Conservation (phyloP, 176 grass and related monocot species). For the Ananas comosus region DNA sequence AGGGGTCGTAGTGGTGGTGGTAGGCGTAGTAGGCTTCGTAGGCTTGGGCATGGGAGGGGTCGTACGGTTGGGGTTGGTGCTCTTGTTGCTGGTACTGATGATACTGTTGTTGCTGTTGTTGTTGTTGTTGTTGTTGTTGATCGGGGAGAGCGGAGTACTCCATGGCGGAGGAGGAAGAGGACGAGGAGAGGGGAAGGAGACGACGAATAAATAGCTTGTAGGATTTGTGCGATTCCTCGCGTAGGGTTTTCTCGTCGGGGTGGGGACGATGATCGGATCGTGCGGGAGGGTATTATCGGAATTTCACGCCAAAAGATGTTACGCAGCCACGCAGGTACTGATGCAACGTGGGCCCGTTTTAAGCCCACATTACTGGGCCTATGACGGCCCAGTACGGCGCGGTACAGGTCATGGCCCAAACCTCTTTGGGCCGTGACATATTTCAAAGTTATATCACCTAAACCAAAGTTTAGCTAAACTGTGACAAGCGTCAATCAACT, state of each 20-base stretch:
- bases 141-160: neutral
- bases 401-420: too few relatives aligned
- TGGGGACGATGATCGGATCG: too few relatives aligned
- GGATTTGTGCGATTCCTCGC: neutral
- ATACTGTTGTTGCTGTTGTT: neutral
- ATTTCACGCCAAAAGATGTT: too few relatives aligned
- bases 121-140: neutral
- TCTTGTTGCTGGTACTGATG: neutral
- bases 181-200: neutral
- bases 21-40: neutral
- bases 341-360: too few relatives aligned
- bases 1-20: slow-evolving; percentile 17
- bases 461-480: too few relatives aligned
- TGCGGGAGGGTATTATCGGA: too few relatives aligned
- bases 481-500: too few relatives aligned
- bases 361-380: too few relatives aligned
- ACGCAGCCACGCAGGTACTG: too few relatives aligned
- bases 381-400: too few relatives aligned
- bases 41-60: slow-evolving; percentile 12
- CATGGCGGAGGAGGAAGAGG: neutral
- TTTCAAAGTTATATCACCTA: too few relatives aligned
- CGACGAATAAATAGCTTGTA: neutral
- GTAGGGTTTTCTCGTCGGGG: neutral
- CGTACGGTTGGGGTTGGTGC: neutral
- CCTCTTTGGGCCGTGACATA: too few relatives aligned